phyloP scores from a whole-genome alignment of 1,284 basidiomycete genomes.

The Melampsora larici-populina region DNA sequence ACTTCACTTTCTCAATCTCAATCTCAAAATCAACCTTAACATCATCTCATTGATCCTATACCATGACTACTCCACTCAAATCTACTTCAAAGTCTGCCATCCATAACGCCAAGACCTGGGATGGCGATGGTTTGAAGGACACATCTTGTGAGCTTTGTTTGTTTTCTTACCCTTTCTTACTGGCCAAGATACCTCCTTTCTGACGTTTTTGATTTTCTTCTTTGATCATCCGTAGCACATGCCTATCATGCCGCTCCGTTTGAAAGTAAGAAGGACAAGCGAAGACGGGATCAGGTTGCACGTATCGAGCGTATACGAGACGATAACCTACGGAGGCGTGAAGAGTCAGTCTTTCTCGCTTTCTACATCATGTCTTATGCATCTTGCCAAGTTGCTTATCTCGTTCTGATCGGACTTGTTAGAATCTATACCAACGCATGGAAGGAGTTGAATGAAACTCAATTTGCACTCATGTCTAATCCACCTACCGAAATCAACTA shows the following conservation, averaged over 20 bases:
- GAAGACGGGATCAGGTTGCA: conserved; percentile 58
- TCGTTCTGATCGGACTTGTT: conserved; percentile 44
- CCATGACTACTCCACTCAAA: conserved; percentile 1
- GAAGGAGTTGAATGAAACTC: conserved; percentile 47
- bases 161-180: not conserved
- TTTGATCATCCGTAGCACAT: not conserved
- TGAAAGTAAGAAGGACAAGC: conserved; percentile 57
- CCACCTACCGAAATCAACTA: conserved; percentile 57
- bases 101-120: not conserved
- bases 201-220: not conserved
- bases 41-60: not conserved
- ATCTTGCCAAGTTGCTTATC: not conserved
- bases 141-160: not conserved
- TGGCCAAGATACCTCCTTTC: not conserved
- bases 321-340: conserved; percentile 56
- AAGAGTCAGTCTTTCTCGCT: conserved; percentile 54
- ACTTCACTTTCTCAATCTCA: not conserved
- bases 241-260: not conserved
- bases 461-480: conserved; percentile 47
- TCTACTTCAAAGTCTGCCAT: not conserved
- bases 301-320: conserved; percentile 58
- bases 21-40: not conserved
- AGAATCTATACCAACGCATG: conserved; percentile 46
- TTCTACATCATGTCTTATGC: not conserved
- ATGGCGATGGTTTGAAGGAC: not conserved